Evolutionary conservation across 257 asterid genomes (phyloP).

Genomic region (Orobanche coerulescens): DNA sequence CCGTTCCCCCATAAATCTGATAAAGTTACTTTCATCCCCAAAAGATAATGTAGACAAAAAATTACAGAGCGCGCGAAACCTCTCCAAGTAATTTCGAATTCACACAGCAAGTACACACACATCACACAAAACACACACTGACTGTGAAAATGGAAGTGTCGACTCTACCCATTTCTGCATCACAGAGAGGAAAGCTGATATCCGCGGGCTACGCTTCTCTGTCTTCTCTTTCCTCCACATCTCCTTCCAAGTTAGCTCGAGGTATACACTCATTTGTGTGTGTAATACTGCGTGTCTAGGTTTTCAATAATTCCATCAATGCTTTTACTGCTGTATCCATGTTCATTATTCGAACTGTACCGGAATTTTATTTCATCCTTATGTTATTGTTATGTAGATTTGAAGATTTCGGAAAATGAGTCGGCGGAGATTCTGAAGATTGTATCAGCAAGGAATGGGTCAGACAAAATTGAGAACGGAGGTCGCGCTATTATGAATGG

Average conservation of each 20-base stretch:
- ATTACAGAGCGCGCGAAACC: constrained; percentile 29
- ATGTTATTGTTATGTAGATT: constrained; percentile 29
- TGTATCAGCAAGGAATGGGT: constrained; percentile 48
- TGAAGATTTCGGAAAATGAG: constrained; percentile 63
- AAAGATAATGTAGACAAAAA: background rate
- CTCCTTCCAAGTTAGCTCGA: constrained; percentile 44
- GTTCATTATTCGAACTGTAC: background rate
- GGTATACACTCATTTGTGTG: constrained; percentile 29
- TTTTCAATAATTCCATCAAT: background rate
- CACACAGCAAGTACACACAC: background rate
- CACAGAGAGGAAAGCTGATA: constrained; percentile 65
- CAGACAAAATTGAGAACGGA: constrained; percentile 36
- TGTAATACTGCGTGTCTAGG: no score
- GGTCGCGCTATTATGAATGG: constrained; percentile 52
- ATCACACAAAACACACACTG: constrained; percentile 6
- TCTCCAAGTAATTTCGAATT: background rate
- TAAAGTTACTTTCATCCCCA: background rate
- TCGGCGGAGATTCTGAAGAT: constrained; percentile 50
- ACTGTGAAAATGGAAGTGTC: constrained; percentile 51
- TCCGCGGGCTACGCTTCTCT: constrained; percentile 69
- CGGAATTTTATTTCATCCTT: background rate
- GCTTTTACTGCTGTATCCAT: no score
- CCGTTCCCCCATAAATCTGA: background rate
- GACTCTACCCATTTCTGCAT: constrained; percentile 66
- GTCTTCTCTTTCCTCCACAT: constrained; percentile 46